These are phyloP conservation scores for rapeseed (Brassica napus) DNA, from an alignment of 345 rosid genomes.

Conservation along the genomic window DNA sequence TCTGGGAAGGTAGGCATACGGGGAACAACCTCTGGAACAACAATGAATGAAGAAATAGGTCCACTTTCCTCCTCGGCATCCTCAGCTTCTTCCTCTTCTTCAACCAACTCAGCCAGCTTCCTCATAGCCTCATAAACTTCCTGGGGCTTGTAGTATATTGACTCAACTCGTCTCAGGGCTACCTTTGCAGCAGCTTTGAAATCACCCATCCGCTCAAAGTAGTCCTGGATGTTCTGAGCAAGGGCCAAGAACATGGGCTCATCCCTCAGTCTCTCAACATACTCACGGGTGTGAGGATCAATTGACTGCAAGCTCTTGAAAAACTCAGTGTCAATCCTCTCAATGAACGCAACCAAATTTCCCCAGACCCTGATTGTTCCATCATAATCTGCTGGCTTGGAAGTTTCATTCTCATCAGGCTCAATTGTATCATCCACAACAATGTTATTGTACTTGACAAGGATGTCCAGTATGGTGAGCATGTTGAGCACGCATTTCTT, in stretches of 20 bases:
- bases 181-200: conserved; percentile 83
- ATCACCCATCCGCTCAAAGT: conserved; percentile 65
- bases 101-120: conserved; percentile 68
- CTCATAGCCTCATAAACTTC: conserved; percentile 96
- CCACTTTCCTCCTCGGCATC: conserved; percentile 63
- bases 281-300: conserved; percentile 94
- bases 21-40: conserved; percentile 73
- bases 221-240: conserved; percentile 89
- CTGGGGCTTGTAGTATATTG: conserved; percentile 89
- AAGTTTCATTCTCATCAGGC: conserved; percentile 87
- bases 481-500: conserved; percentile 85
- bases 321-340: conserved; percentile 83
- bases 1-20: conserved; percentile 90
- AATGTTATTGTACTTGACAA: conserved; percentile 66
- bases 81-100: conserved; percentile 51
- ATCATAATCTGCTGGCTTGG: conserved; percentile 64
- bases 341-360: conserved; percentile 84
- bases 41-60: conserved; percentile 70
- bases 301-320: conserved; percentile 95
- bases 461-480: conserved; percentile 79
- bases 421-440: conserved; percentile 76
- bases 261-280: conserved; percentile 82
- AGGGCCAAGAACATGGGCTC: conserved; percentile 83
- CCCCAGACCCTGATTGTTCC: conserved; percentile 87
- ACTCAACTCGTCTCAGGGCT: conserved; percentile 76